phyloP scores from a whole-genome alignment of 2,329 filamentous ascomycete genomes.

The Sporothrix dimorphospora region DNA sequence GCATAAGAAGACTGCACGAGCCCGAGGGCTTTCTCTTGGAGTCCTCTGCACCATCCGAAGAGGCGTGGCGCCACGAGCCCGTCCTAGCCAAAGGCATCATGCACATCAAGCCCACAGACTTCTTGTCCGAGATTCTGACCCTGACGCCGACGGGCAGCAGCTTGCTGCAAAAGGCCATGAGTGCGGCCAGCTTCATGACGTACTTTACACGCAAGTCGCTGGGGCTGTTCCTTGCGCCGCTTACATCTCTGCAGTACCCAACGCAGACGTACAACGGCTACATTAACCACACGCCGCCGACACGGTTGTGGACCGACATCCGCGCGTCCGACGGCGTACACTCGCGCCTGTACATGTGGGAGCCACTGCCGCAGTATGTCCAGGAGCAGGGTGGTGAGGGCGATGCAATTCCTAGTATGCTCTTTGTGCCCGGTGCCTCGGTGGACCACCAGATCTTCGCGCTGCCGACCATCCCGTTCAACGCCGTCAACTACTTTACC shows the following conservation, averaged over 20 bases:
- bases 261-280: conserved; percentile 52
- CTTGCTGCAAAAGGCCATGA: conserved; percentile 49
- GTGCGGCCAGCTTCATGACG: conserved; percentile 55
- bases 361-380: conserved; percentile 51
- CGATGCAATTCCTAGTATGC: conserved; percentile 50
- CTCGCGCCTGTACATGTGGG: conserved; percentile 61
- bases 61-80: conserved; percentile 43
- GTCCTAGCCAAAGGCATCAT: conserved; percentile 64
- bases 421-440: conserved; percentile 65
- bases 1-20: background rate
- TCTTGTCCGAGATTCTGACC: conserved; percentile 58
- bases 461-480: conserved; percentile 64
- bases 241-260: conserved; percentile 61
- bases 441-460: conserved; percentile 67
- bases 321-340: conserved; percentile 56
- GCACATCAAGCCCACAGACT: conserved; percentile 57
- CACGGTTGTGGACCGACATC: conserved; percentile 48
- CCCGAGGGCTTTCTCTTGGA: background rate
- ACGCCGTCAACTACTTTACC: conserved; percentile 66
- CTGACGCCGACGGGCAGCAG: conserved; percentile 55
- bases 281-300: conserved; percentile 54
- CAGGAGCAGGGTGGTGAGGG: background rate
- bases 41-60: conserved; percentile 40
- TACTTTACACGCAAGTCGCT: conserved; percentile 60
- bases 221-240: conserved; percentile 56